Evolutionary conservation across 2,329 filamentous ascomycete species (phyloP), one percentile per base, ranked within the genome.

Genomic region (Neurospora sp.): DNA sequence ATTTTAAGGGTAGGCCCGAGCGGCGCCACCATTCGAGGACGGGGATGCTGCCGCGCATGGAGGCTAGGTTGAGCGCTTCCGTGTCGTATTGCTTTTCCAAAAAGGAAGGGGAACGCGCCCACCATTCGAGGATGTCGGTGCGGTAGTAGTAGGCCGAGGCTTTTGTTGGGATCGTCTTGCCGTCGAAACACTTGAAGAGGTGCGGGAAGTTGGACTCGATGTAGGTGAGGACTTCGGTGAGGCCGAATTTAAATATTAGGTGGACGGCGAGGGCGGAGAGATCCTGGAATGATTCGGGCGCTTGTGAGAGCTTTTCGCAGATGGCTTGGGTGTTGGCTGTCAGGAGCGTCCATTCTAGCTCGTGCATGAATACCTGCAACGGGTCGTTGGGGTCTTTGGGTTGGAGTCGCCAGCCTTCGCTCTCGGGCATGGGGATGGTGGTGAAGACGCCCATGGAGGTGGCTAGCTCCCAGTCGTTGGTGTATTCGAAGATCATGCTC

Each of bases 1-100:
- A 97, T 74, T 92, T 90, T 23, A 97, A 84, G 2, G 90, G 88
- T 1, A 97, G 84, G 0, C 91, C 91, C 0, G 86, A 88, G 8
- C 91, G 92, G 28, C 90, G 86, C 78, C 91, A 91, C 95, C 95
- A 98, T 92, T 97, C 92, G 1, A 98, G 85, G 0, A 97, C 90
- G 73, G 92, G 88, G 15, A 96, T 86, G 74, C 93, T 96, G 4
- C 95, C 94, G 70, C 92, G 91, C 69, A 91, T 90, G 1, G 92
- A 96, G 6, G 95, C 95, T 38, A 91, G 91, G 77, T 98, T 93
- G 36, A 98, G 85, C 11, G 93, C 92, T 78, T 97, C 93, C 46
- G 87, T 83, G 68, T 91, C 91, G 79, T 97, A 97, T 57, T 96
- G 92, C 77, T 95, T 94, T 71, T 91, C 92, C 2, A 93, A 84